phyloP scores from a whole-genome alignment of 495 filamentous ascomycete species.

The Penicillium malachiteum region DNA sequence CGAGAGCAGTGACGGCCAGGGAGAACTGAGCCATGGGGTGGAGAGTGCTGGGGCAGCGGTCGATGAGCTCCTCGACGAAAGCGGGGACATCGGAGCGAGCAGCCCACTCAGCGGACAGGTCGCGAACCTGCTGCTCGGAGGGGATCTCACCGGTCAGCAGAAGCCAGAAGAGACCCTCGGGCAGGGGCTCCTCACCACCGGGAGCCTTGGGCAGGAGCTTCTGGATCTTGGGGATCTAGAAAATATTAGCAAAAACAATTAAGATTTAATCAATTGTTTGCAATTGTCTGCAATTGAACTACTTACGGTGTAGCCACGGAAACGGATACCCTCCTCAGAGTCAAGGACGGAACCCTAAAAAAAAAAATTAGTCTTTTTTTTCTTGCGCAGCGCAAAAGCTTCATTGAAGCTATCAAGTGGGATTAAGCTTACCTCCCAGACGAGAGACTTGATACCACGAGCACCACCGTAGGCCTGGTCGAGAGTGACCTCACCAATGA shows the following conservation, averaged over 20 bases:
- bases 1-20: conserved; percentile 92
- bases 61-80: conserved; percentile 98
- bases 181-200: conserved; percentile 92
- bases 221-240: conserved; percentile 96
- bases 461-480: conserved; percentile 99
- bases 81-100: conserved; percentile 93
- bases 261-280: background rate
- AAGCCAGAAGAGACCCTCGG: conserved; percentile 99
- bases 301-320: conserved; percentile 87
- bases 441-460: conserved; percentile 95
- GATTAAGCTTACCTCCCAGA: conserved; percentile 75
- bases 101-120: conserved; percentile 97
- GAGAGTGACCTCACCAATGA: conserved; percentile 95
- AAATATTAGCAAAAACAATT: conserved; percentile 16
- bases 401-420: background rate
- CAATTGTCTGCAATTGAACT: background rate
- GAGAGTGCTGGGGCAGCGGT: conserved; percentile 96
- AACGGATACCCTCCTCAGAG: conserved; percentile 97
- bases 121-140: conserved; percentile 94
- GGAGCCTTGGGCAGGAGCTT: conserved; percentile 92
- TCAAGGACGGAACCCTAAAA: conserved; percentile 88
- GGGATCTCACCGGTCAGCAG: conserved; percentile 96
- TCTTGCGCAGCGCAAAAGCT: background rate
- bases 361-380: conserved; percentile 4
- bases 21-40: conserved; percentile 99